These are phyloP conservation scores for Blastobotrys proliferans DNA, from an alignment of 1,139 yeast species.

Conservation along the genomic window DNA sequence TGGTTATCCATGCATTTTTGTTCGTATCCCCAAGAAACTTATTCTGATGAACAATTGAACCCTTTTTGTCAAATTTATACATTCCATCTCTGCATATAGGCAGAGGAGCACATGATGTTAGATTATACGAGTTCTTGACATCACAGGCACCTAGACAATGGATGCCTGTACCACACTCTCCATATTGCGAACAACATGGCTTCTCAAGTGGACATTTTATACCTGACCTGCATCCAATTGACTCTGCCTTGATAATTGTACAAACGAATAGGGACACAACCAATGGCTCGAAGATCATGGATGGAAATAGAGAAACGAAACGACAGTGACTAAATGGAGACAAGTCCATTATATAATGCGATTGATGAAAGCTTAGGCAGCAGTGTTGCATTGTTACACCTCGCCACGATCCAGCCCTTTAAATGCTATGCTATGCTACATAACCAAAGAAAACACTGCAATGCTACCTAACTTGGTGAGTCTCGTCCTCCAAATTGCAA, in stretches of 20 bases:
- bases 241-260: no score
- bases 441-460: background rate
- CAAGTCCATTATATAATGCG: no score
- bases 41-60: constrained; percentile 37
- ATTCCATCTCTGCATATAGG: constrained; percentile 30
- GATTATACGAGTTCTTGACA: constrained; percentile 57
- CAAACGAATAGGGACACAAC: no score
- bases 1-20: constrained; percentile 67
- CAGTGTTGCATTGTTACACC: no score
- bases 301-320: no score
- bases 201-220: constrained; percentile 56
- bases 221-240: constrained; percentile 5
- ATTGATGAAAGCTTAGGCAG: no score
- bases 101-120: constrained; percentile 67
- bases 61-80: constrained; percentile 26
- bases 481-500: background rate
- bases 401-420: no score
- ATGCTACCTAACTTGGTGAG: no score
- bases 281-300: no score
- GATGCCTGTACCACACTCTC: constrained; percentile 80
- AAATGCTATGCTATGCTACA: no score
- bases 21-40: constrained; percentile 68
- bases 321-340: no score
- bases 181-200: constrained; percentile 84
- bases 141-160: constrained; percentile 83